These are phyloP conservation scores for Neurospora discreta DNA, from an alignment of 495 filamentous ascomycete genomes.

Conservation along the genomic window DNA sequence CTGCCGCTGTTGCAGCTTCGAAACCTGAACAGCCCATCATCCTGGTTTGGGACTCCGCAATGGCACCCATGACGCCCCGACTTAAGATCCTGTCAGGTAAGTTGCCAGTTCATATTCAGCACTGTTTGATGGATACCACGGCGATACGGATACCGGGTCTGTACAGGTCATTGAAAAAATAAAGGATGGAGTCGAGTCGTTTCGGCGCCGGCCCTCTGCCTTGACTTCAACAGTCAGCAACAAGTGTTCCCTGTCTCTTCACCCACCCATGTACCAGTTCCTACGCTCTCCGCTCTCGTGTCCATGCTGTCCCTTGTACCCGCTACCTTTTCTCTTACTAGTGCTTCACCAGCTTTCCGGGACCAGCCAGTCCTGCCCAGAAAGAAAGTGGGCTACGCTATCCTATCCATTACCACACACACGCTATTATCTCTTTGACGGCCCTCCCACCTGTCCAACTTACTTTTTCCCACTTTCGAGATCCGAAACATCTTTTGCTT, in stretches of 20 bases:
- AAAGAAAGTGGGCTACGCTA: slow-evolving; percentile 14
- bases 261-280: slow-evolving; percentile 11
- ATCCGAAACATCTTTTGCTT: slow-evolving; percentile 7
- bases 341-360: slow-evolving; percentile 18
- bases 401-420: slow-evolving; percentile 3
- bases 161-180: background rate
- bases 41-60: slow-evolving; percentile 31
- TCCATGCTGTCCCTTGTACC: slow-evolving; percentile 7
- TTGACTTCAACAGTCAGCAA: background rate
- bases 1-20: slow-evolving; percentile 19
- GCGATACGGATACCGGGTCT: background rate
- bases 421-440: slow-evolving; percentile 13
- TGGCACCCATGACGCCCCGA: slow-evolving; percentile 42
- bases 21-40: slow-evolving; percentile 30
- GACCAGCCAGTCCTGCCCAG: slow-evolving; percentile 4
- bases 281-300: slow-evolving; percentile 3
- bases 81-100: slow-evolving; percentile 44
- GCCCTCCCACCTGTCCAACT: slow-evolving; percentile 24
- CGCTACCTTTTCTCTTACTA: slow-evolving; percentile 21
- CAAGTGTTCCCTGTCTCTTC: background rate
- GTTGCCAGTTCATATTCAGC: slow-evolving; percentile 17
- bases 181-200: background rate
- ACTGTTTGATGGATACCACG: slow-evolving; percentile 7
- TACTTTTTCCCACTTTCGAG: slow-evolving; percentile 7
- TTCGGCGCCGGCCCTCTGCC: background rate